A percentile compares a stretch with the other conserved stretches of the same genome.
Evolutionary conservation across 306 rosid genomes (phyloP).

Genomic region (Cucurbita argyrosperma): DNA sequence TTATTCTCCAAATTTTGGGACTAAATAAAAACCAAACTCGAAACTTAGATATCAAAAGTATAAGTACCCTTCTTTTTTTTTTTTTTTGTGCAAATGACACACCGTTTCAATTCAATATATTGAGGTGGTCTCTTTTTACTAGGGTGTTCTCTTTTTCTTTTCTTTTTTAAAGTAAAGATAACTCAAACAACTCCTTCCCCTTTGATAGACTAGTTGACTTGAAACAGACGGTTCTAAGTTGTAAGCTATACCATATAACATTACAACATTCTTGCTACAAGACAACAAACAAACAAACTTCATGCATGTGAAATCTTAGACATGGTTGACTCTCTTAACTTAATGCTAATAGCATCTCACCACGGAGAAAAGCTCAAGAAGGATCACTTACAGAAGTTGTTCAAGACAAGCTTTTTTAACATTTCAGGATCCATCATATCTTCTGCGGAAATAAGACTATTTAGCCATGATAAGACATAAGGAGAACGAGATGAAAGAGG

Average conservation of each 20-base stretch:
- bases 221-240: background rate
- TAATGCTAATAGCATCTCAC: background rate
- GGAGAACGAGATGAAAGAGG: constrained; percentile 74
- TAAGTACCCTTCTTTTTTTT: background rate
- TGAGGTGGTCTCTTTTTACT: background rate
- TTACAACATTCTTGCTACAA: background rate
- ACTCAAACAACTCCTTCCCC: background rate
- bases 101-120: background rate
- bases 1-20: background rate
- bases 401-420: constrained; percentile 65
- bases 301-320: background rate
- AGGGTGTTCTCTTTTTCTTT: background rate
- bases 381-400: constrained; percentile 73
- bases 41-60: background rate
- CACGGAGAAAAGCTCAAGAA: background rate
- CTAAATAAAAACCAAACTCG: background rate
- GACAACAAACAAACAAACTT: background rate
- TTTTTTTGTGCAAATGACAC: background rate
- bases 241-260: background rate
- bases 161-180: background rate
- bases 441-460: constrained; percentile 75
- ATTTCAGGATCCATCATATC: constrained; percentile 94
- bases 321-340: background rate
- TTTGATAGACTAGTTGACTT: background rate
- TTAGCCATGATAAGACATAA: constrained; percentile 71